Conservation (phyloP, 768 basidiomycete genomes). For the Coprinopsis sp. region DNA sequence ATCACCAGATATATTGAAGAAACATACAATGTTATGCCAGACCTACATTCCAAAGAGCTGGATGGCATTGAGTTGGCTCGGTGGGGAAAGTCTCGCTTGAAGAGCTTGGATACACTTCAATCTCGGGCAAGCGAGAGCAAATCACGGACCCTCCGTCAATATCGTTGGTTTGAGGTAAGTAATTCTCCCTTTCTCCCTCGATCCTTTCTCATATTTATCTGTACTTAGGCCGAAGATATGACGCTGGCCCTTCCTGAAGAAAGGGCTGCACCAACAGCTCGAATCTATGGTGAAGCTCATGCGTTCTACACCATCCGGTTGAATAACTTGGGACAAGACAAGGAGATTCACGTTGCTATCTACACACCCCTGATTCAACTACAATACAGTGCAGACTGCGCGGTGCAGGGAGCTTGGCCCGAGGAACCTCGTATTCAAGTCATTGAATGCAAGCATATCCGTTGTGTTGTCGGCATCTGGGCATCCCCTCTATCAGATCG, state of each 20-base stretch:
- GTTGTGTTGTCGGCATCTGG: not conserved
- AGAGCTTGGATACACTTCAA: not conserved
- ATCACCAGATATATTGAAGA: not conserved
- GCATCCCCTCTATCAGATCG: not conserved
- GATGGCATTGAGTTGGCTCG: not conserved
- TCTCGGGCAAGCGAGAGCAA: not conserved
- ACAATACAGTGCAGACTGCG: not conserved
- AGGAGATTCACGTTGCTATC: not conserved
- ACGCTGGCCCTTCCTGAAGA: not conserved
- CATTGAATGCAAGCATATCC: not conserved
- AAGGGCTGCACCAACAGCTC: not conserved
- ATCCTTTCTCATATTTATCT: not conserved
- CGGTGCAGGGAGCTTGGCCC: not conserved
- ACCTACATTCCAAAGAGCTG: not conserved
- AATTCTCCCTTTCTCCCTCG: not conserved
- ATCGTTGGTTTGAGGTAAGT: not conserved
- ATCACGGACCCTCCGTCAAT: not conserved
- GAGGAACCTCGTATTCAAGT: not conserved
- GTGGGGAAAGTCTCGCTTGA: not conserved
- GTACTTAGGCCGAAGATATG: not conserved
- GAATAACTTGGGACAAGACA: not conserved
- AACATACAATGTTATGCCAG: not conserved
- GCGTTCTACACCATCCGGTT: not conserved
- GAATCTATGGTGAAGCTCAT: not conserved
- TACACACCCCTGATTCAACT: not conserved